These are phyloP conservation scores for Pseudogymnoascus sp. DNA, from an alignment of 2,329 filamentous ascomycete species.

Conservation along the genomic window DNA sequence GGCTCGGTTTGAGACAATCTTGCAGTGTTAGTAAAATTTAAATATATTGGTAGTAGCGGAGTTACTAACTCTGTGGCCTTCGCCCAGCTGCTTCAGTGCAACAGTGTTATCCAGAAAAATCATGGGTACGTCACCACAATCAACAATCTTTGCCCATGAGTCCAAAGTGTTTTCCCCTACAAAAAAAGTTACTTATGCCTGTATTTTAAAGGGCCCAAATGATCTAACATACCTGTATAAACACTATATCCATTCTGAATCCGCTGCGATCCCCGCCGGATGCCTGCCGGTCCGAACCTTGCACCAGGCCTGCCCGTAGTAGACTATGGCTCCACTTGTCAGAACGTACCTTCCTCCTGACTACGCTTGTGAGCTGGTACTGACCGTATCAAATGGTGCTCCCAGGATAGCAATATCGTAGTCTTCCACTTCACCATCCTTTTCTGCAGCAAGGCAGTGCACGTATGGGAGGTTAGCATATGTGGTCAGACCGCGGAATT, in stretches of 20 bases:
- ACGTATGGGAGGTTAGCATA: conserved; percentile 16
- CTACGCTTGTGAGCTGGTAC: neutral
- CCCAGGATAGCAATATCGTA: conserved; percentile 37
- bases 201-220: conserved; percentile 14
- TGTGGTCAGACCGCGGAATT: conserved; percentile 14
- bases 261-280: conserved; percentile 29
- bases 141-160: conserved; percentile 41
- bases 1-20: conserved; percentile 34
- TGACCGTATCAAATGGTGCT: conserved; percentile 43
- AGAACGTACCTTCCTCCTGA: neutral
- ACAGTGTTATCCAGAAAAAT: conserved; percentile 38
- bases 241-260: conserved; percentile 24
- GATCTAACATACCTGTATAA: conserved; percentile 37
- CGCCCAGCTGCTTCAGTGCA: conserved; percentile 14
- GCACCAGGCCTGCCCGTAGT: conserved; percentile 30
- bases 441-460: conserved; percentile 7
- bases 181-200: conserved; percentile 21
- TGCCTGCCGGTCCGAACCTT: conserved; percentile 31
- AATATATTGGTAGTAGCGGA: neutral
- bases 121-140: conserved; percentile 43
- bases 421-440: neutral
- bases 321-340: neutral
- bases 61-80: conserved; percentile 10
- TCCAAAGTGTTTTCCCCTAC: conserved; percentile 31
- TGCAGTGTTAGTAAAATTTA: conserved; percentile 41